Percentiles rank a stretch among this genome's conserved stretches.
phyloP scores from a whole-genome alignment of 1,139 yeast species.

The Pichia sp. region DNA sequence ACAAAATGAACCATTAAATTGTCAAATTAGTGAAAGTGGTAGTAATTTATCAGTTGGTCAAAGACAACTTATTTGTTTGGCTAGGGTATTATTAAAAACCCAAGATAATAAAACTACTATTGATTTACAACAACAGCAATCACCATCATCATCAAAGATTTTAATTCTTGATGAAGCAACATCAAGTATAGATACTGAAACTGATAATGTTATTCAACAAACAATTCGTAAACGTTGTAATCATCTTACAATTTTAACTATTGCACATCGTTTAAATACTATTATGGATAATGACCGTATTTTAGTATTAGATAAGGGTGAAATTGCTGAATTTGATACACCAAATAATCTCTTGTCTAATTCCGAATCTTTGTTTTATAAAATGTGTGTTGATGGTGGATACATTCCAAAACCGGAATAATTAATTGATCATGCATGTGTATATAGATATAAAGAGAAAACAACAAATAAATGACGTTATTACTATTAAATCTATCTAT shows the following conservation, averaged over 20 bases:
- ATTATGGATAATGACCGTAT: slow-evolving; percentile 74
- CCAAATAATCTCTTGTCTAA: slow-evolving; percentile 46
- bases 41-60: slow-evolving; percentile 73
- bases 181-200: slow-evolving; percentile 76
- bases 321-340: slow-evolving; percentile 61
- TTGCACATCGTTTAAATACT: slow-evolving; percentile 80
- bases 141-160: slow-evolving; percentile 45
- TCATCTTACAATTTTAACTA: slow-evolving; percentile 65
- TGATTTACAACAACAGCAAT: no score
- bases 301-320: slow-evolving; percentile 62
- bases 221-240: slow-evolving; percentile 61
- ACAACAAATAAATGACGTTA: neutral
- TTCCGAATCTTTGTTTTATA: slow-evolving; percentile 42
- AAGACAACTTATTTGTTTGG: slow-evolving; percentile 67
- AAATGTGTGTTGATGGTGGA: slow-evolving; percentile 46
- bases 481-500: no score
- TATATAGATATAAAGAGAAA: no score
- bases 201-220: slow-evolving; percentile 68
- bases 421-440: no score
- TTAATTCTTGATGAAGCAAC: slow-evolving; percentile 79
- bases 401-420: slow-evolving; percentile 20
- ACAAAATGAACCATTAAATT: slow-evolving; percentile 32
- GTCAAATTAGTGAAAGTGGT: slow-evolving; percentile 60
- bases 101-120: slow-evolving; percentile 12
- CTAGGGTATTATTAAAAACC: slow-evolving; percentile 54